Evolutionary conservation across 148 eudicot species (phyloP).

Genomic region (Vaccinium myrtillus): DNA sequence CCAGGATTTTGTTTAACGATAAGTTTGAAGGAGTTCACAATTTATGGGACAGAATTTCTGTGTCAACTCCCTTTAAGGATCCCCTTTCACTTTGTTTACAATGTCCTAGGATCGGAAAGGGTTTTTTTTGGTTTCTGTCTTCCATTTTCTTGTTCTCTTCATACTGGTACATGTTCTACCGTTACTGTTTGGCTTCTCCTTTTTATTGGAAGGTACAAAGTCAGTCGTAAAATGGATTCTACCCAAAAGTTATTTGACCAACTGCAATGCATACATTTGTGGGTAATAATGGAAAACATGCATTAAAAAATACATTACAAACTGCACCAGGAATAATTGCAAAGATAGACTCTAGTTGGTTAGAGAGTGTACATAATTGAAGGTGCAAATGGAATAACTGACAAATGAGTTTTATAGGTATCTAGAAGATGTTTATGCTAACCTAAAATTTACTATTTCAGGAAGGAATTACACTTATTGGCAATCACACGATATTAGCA

Average conservation of each 20-base stretch:
- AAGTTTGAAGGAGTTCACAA: neutral
- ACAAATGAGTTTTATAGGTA: neutral
- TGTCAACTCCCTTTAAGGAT: neutral
- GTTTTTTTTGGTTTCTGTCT: neutral
- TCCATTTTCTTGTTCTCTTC: neutral
- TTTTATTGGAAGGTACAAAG: neutral
- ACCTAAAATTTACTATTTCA: neutral
- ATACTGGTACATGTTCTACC: neutral
- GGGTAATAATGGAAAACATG: neutral
- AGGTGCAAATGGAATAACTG: neutral
- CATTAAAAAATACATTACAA: neutral
- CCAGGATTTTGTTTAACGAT: neutral
- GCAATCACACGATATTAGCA: neutral
- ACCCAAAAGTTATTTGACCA: neutral
- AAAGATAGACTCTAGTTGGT: neutral
- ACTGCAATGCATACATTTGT: neutral
- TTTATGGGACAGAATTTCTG: neutral
- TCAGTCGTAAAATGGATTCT: slow-evolving; percentile 2
- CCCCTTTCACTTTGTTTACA: neutral
- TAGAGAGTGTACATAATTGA: neutral
- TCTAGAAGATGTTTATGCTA: slow-evolving; percentile 1
- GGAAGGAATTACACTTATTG: neutral
- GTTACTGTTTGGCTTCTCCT: neutral
- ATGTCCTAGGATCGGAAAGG: neutral
- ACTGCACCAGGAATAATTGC: neutral